These are phyloP conservation scores for Leishmania martiniquensis DNA, from an alignment of 208 protist species.

Conservation along the genomic window DNA sequence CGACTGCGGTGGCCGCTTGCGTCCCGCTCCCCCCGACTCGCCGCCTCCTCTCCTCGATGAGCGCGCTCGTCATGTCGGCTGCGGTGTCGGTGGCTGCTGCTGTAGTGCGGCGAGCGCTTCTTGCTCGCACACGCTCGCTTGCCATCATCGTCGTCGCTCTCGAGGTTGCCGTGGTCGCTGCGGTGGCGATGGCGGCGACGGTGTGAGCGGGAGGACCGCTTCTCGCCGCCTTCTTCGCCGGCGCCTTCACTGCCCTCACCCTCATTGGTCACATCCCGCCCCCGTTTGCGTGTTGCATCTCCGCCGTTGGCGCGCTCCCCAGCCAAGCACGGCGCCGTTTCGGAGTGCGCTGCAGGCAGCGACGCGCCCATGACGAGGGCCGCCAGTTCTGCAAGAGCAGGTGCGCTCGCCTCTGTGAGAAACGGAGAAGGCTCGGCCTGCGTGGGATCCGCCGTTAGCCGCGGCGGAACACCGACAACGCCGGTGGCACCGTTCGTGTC, in stretches of 20 bases:
- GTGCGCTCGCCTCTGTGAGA: neutral
- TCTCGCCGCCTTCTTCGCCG: conserved; percentile 1
- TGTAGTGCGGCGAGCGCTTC: neutral
- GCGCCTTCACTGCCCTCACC: neutral
- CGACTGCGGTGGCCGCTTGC: neutral
- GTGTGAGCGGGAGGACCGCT: neutral
- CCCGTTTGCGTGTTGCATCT: neutral
- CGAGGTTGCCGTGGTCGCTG: conserved; percentile 15
- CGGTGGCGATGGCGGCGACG: conserved; percentile 11
- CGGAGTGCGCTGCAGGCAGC: conserved; percentile 2
- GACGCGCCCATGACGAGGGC: conserved; percentile 20
- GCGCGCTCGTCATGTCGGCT: neutral
- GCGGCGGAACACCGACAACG: neutral
- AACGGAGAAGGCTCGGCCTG: conserved; percentile 6
- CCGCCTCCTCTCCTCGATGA: neutral
- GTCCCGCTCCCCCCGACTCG: neutral
- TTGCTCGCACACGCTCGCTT: neutral
- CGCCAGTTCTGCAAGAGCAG: conserved; percentile 18
- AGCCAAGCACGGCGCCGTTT: neutral
- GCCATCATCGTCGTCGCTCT: neutral
- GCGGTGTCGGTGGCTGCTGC: neutral
- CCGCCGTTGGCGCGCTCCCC: conserved; percentile 1
- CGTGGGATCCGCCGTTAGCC: conserved; percentile 13
- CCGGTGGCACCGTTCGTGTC: conserved; percentile 4
- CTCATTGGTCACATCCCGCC: neutral